A percentile compares a stretch with the other conserved stretches of the same genome.
phyloP scores from a whole-genome alignment of 108 stramenopile species.

The Mayamaea pseudoterrestris region DNA sequence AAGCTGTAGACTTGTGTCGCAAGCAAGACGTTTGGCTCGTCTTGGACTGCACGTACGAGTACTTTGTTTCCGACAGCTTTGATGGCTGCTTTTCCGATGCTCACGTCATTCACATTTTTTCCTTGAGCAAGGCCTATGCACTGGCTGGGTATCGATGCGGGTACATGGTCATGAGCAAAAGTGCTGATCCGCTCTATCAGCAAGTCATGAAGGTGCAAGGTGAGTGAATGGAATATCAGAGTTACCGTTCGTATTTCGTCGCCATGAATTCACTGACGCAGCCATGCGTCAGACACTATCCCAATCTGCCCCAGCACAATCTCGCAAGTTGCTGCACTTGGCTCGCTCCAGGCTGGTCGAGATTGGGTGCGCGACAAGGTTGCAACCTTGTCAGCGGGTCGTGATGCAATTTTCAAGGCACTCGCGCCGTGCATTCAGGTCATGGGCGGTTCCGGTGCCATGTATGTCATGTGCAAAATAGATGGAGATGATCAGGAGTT shows the following conservation, averaged over 20 bases:
- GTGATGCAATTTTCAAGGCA: conserved; percentile 62
- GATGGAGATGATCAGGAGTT: conserved; percentile 41
- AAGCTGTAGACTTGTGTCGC: conserved; percentile 52
- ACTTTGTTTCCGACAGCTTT: conserved; percentile 54
- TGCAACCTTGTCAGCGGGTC: conserved; percentile 44
- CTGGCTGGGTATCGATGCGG: conserved; percentile 92
- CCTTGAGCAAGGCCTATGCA: conserved; percentile 78
- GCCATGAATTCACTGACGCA: conserved; percentile 12
- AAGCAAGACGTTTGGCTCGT: conserved; percentile 68
- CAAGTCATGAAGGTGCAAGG: conserved; percentile 41
- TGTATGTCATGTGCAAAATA: conserved; percentile 87
- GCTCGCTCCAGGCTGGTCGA: conserved; percentile 45
- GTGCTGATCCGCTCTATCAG: conserved; percentile 7
- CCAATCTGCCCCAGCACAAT: conserved; percentile 81
- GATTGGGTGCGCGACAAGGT: conserved; percentile 69
- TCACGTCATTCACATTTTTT: conserved; percentile 81
- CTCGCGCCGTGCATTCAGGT: conserved; percentile 46
- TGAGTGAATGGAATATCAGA: no score
- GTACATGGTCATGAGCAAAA: conserved; percentile 53
- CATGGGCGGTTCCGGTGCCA: conserved; percentile 76
- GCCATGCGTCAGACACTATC: no score
- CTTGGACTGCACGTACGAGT: conserved; percentile 90
- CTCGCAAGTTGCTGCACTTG: conserved; percentile 77
- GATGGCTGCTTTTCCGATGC: conserved; percentile 38
- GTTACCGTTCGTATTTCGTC: not conserved